A percentile compares a stretch with the other conserved stretches of the same genome.
These are phyloP conservation scores for Candida sanyaensis DNA, from an alignment of 1,139 yeast species.

Conservation along the genomic window DNA sequence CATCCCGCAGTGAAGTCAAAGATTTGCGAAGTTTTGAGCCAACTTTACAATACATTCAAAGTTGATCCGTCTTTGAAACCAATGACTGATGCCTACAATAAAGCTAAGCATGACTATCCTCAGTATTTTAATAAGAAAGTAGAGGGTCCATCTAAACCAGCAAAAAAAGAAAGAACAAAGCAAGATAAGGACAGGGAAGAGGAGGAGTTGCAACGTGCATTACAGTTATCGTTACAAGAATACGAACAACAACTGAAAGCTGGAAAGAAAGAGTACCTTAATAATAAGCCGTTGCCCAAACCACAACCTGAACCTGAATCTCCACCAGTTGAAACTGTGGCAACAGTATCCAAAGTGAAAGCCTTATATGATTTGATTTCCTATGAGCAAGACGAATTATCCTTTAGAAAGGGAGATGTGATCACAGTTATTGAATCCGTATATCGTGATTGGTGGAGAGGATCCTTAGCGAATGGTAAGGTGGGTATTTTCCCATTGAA, in stretches of 20 bases:
- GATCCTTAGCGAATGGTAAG: slow-evolving; percentile 71
- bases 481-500: slow-evolving; percentile 93
- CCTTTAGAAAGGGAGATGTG: slow-evolving; percentile 72
- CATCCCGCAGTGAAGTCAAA: slow-evolving; percentile 70
- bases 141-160: slow-evolving; percentile 59
- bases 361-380: slow-evolving; percentile 84
- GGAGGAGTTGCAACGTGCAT: slow-evolving; percentile 75
- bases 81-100: slow-evolving; percentile 62
- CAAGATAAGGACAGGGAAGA: slow-evolving; percentile 65
- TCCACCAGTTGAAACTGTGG: slow-evolving; percentile 34
- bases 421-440: slow-evolving; percentile 87
- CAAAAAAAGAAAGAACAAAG: slow-evolving; percentile 51
- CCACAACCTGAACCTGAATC: slow-evolving; percentile 10
- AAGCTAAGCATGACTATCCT: slow-evolving; percentile 42
- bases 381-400: slow-evolving; percentile 68
- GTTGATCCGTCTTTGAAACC: slow-evolving; percentile 75
- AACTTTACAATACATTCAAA: slow-evolving; percentile 58
- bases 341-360: slow-evolving; percentile 66
- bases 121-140: slow-evolving; percentile 33
- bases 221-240: slow-evolving; percentile 77
- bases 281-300: slow-evolving; percentile 34
- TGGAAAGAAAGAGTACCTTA: slow-evolving; percentile 31
- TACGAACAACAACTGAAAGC: slow-evolving; percentile 31
- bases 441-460: slow-evolving; percentile 96
- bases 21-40: slow-evolving; percentile 67